Percentiles rank a stretch among this genome's conserved stretches.
Conservation (phyloP, 208 protist genomes). For the Leishmania tarentolae region DNA sequence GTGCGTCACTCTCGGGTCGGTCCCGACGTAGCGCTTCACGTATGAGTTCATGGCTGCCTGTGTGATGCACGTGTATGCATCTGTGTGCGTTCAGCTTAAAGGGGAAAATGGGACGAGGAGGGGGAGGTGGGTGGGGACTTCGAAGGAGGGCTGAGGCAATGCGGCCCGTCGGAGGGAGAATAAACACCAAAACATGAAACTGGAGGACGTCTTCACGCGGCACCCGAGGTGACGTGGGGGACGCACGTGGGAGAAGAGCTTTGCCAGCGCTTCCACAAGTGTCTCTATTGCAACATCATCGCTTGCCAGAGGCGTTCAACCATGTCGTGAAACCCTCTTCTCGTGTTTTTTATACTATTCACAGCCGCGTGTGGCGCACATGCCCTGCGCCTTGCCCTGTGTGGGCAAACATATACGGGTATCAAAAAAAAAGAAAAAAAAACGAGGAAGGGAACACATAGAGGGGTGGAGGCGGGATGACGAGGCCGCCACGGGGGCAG, state of each 20-base stretch:
- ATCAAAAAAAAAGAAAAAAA: not conserved
- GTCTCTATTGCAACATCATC: not conserved
- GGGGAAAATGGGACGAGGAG: not conserved
- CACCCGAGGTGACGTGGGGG: not conserved
- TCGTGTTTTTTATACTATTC: too few species aligned
- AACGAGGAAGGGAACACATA: not conserved
- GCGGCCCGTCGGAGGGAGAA: not conserved
- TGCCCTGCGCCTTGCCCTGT: not conserved
- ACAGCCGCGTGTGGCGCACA: not conserved
- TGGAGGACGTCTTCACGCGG: not conserved
- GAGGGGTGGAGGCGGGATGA: not conserved
- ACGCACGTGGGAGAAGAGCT: not conserved
- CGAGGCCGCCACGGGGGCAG: not conserved
- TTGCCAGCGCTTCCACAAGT: not conserved
- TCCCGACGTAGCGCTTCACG: slow-evolving; percentile 45
- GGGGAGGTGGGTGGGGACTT: too few species aligned
- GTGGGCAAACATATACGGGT: not conserved
- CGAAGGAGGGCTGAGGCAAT: not conserved
- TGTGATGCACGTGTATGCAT: not conserved
- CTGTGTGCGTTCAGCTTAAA: not conserved
- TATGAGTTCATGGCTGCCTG: slow-evolving; percentile 63
- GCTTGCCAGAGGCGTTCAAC: not conserved
- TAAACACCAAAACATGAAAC: not conserved
- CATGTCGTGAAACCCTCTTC: not conserved
- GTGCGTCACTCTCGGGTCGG: slow-evolving; percentile 32